These are phyloP conservation scores for Candida stauntonica DNA, from an alignment of 805 yeast genomes.

Conservation along the genomic window DNA sequence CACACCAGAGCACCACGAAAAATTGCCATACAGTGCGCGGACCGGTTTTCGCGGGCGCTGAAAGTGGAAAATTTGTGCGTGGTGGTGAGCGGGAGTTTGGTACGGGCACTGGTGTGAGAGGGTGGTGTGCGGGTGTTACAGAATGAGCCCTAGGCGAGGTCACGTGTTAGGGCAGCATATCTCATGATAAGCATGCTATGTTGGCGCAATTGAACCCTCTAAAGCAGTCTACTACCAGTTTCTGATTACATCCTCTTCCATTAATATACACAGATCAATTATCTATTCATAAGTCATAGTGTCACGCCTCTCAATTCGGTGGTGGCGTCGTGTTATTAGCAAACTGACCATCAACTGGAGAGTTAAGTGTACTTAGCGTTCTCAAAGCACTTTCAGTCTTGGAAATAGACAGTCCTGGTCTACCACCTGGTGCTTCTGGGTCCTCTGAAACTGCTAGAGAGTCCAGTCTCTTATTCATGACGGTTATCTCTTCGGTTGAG, in stretches of 20 bases:
- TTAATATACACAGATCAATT: too few species aligned
- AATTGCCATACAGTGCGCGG: conserved; percentile 8
- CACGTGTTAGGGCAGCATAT: too few species aligned
- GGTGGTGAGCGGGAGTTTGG: too few species aligned
- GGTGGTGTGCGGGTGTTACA: too few species aligned
- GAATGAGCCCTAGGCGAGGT: too few species aligned
- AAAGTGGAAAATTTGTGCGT: conserved; percentile 1
- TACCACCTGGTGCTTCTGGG: neutral
- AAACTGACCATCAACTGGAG: conserved; percentile 6
- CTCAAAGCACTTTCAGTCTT: conserved; percentile 14
- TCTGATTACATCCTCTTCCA: too few species aligned
- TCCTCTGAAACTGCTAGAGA: neutral
- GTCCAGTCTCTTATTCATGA: neutral
- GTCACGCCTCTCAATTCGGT: neutral
- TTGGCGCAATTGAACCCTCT: too few species aligned
- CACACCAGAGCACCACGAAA: neutral
- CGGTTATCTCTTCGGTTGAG: conserved; percentile 12
- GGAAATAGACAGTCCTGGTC: conserved; percentile 7
- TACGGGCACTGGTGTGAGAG: too few species aligned
- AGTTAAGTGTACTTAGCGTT: conserved; percentile 13
- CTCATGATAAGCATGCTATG: too few species aligned
- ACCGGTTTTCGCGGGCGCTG: conserved; percentile 5
- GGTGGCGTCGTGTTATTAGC: neutral
- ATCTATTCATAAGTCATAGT: too few species aligned
- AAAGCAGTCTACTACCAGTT: too few species aligned